Conservation (phyloP, 371 early-diverging fungal species). For the Parasitella parasitica region DNA sequence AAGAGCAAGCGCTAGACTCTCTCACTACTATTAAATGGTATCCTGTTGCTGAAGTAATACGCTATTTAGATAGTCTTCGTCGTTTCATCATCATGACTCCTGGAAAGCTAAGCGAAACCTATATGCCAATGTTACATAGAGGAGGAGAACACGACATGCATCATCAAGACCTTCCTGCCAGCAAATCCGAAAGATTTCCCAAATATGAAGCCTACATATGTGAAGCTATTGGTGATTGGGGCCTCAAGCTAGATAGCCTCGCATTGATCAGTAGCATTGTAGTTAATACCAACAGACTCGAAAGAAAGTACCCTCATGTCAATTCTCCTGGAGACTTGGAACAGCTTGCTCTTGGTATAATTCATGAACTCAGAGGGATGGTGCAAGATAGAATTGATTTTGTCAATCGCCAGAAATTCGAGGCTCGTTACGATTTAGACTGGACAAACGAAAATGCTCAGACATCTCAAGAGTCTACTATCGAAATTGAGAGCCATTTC, state of each 20-base stretch:
- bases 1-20: neutral
- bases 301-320: slow-evolving; percentile 5
- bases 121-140: neutral
- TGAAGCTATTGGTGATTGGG: slow-evolving; percentile 11
- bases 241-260: neutral
- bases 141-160: neutral
- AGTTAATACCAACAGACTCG: slow-evolving; percentile 2
- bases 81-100: neutral
- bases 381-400: neutral
- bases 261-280: neutral
- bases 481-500: too few relatives aligned
- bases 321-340: slow-evolving; percentile 10
- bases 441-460: too few relatives aligned
- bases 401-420: neutral
- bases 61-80: neutral
- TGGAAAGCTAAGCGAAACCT: neutral
- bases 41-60: neutral
- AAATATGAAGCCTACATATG: neutral
- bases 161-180: neutral
- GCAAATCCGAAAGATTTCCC: slow-evolving; percentile 4
- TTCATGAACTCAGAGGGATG: neutral
- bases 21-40: slow-evolving; percentile 3
- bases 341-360: neutral
- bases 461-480: too few relatives aligned
- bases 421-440: neutral